Evolutionary conservation across 148 eudicot genomes (phyloP), one percentile per base, ranked within the genome.

Genomic region (Pharnaceum exiguum): DNA sequence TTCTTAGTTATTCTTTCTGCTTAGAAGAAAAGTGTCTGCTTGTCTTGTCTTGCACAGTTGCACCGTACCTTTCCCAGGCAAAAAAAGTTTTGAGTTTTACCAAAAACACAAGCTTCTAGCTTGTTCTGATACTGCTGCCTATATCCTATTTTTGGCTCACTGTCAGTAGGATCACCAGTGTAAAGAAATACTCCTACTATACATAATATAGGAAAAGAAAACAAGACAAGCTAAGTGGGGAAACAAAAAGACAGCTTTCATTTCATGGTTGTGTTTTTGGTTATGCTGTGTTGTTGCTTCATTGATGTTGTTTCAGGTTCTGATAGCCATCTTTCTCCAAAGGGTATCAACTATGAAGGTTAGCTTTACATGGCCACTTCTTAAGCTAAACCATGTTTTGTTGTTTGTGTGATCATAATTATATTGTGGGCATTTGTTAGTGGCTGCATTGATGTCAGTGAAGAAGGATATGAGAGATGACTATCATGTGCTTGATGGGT

Each of bases 341-440:
- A 90, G 52, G 97, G 97, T 60, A 89, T 90, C 42, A 90, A 90
- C 77, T 90, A 61, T 81, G 97, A 90, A 90, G 97, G 97, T 84
- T 23, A 43, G 61, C 13, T 61, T 48, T 48, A 18, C 13, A 36
- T 37, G 49, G 50, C 51, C 71, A 7, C 38, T 35, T 32, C n/a
- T 29, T 18, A 31, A 64, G 25, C 32, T 22, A n/a, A n/a, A n/a
- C n/a, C 1, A 7, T 17, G 36, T 36, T 45, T 33, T 0, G 0
- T 32, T 52, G 13, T 16, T 1, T 47, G 17, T 24, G 8, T 50
- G 1, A 16, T 51, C 17, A 13, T 0, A 12, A 46, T 39, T 54
- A 16, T 30, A 44, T 4, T 39, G 6, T 50, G 64, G 57, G 51
- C 50, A 31, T 74, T 10, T 64, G n/a, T 15, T 73, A 90, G 97